These are phyloP conservation scores for Gloeophyllum trabeum DNA, from an alignment of 768 basidiomycete species.

Conservation along the genomic window DNA sequence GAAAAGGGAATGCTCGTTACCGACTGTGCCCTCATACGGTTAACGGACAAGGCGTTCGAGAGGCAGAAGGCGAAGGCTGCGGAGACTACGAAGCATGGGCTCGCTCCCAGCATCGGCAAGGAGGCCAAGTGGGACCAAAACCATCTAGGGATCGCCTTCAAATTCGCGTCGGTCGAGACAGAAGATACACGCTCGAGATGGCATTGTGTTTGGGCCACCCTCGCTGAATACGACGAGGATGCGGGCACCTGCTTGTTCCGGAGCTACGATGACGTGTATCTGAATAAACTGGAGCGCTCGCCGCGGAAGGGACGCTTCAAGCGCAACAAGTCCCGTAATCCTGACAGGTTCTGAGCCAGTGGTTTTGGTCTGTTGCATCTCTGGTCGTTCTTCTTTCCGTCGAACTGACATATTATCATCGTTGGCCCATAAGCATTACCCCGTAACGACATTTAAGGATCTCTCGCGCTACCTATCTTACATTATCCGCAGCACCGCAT, in stretches of 20 bases:
- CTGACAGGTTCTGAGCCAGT: too few relatives aligned
- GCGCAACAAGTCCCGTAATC: not conserved
- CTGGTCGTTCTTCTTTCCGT: too few relatives aligned
- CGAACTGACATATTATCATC: too few relatives aligned
- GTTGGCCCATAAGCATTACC: too few relatives aligned
- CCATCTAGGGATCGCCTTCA: constrained; percentile 40
- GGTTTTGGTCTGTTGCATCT: too few relatives aligned
- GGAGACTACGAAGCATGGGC: constrained; percentile 25
- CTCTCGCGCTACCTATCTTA: too few relatives aligned
- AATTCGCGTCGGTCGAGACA: constrained; percentile 30
- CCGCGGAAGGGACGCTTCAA: not conserved
- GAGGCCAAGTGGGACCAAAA: constrained; percentile 31
- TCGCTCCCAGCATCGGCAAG: constrained; percentile 10
- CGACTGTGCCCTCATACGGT: constrained; percentile 40
- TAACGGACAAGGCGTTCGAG: constrained; percentile 51
- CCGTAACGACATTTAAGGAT: too few relatives aligned
- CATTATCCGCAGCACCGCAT: too few relatives aligned
- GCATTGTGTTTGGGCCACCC: constrained; percentile 58
- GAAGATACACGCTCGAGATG: constrained; percentile 18
- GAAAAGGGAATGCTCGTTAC: constrained; percentile 29
- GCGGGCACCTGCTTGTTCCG: constrained; percentile 35
- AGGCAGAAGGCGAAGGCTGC: constrained; percentile 18
- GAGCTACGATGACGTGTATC: constrained; percentile 50
- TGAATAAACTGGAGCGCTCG: constrained; percentile 23
- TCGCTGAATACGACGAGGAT: constrained; percentile 35